Evolutionary conservation across 345 rosid species (phyloP).

Genomic region (Streptanthus diversifolius): DNA sequence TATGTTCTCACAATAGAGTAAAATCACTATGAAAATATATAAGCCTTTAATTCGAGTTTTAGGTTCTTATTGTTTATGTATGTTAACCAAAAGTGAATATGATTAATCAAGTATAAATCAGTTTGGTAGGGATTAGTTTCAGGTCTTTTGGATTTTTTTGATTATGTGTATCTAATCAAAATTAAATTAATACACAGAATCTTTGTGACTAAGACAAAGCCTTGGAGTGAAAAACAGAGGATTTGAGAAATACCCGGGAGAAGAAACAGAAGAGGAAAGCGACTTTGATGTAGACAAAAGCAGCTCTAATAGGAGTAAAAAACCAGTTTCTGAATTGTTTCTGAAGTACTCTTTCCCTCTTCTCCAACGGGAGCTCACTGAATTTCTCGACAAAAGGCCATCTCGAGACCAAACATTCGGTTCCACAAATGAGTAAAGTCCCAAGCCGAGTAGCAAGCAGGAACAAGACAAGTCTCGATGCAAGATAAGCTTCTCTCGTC

Average conservation of each 20-base stretch:
- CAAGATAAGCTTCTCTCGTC: slow-evolving; percentile 15
- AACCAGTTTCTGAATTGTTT: slow-evolving; percentile 42
- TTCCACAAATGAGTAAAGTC: slow-evolving; percentile 62
- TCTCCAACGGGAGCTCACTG: slow-evolving; percentile 42
- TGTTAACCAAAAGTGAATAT: neutral
- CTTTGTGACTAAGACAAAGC: neutral
- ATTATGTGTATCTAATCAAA: neutral
- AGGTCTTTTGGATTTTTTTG: neutral
- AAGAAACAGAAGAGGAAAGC: slow-evolving; percentile 47
- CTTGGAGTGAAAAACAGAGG: neutral
- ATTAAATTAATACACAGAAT: neutral
- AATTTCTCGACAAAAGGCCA: slow-evolving; percentile 58
- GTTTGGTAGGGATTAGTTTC: neutral
- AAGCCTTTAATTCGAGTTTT: neutral
- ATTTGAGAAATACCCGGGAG: slow-evolving; percentile 46
- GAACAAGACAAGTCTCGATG: slow-evolving; percentile 43
- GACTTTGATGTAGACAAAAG: slow-evolving; percentile 42
- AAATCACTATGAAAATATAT: too few species aligned
- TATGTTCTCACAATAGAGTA: neutral
- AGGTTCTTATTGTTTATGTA: neutral
- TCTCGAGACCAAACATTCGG: slow-evolving; percentile 38
- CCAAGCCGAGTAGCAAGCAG: slow-evolving; percentile 66
- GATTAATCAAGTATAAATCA: neutral
- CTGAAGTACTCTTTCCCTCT: slow-evolving; percentile 58
- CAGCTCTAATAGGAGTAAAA: slow-evolving; percentile 52